Conservation (phyloP, 2,329 filamentous ascomycete genomes). For the Lecanicillium sp. region DNA sequence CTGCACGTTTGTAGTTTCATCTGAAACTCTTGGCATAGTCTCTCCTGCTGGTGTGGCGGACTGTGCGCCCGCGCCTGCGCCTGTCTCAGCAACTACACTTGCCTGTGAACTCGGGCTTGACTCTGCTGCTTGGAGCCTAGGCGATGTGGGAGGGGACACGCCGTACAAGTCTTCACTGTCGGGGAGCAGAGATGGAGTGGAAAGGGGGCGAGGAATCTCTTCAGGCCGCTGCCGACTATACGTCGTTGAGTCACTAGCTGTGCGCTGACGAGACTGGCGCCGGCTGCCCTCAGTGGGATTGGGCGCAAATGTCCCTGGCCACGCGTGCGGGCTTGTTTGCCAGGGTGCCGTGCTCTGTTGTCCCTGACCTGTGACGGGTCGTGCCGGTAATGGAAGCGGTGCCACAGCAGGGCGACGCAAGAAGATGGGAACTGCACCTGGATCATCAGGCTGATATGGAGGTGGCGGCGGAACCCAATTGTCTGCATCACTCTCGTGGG, state of each 20-base stretch:
- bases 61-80: too few relatives aligned
- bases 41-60: too few relatives aligned
- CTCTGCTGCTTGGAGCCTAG: slow-evolving; percentile 13
- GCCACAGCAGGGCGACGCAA: slow-evolving; percentile 40
- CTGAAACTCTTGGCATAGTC: too few relatives aligned
- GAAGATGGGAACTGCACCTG: slow-evolving; percentile 48
- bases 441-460: slow-evolving; percentile 64
- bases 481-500: slow-evolving; percentile 80
- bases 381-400: slow-evolving; percentile 21
- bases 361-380: slow-evolving; percentile 11
- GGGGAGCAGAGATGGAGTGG: slow-evolving; percentile 19
- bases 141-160: slow-evolving; percentile 38
- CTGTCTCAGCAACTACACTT: too few relatives aligned
- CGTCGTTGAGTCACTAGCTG: slow-evolving; percentile 27
- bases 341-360: slow-evolving; percentile 11
- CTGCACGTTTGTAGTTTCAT: slow-evolving; percentile 1
- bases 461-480: slow-evolving; percentile 84
- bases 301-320: neutral
- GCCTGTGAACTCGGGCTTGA: too few relatives aligned
- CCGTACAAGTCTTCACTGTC: slow-evolving; percentile 37
- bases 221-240: slow-evolving; percentile 15
- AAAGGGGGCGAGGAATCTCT: slow-evolving; percentile 20
- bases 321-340: slow-evolving; percentile 6
- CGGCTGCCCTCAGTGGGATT: slow-evolving; percentile 3
- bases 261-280: slow-evolving; percentile 20